Evolutionary conservation across 495 filamentous ascomycete species (phyloP).

Genomic region (Talaromyces thailandensis): DNA sequence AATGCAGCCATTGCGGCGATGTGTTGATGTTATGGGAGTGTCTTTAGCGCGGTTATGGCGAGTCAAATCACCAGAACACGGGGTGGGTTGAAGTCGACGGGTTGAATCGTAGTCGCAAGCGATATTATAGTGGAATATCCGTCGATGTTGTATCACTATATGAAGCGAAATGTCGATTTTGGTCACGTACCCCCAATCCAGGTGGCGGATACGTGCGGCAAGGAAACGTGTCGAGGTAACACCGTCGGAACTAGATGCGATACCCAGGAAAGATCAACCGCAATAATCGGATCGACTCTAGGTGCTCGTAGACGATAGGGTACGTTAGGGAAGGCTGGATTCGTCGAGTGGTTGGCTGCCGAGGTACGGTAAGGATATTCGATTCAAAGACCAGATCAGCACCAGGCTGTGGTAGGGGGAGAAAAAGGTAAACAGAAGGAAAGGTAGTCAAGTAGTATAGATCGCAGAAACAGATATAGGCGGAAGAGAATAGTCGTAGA

Average conservation of each 20-base stretch:
- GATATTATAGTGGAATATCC: not conserved
- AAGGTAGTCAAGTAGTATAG: slow-evolving; percentile 9
- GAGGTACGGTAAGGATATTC: slow-evolving; percentile 9
- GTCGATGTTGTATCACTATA: not conserved
- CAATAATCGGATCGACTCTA: not conserved
- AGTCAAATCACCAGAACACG: not conserved
- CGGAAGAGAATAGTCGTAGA: slow-evolving; percentile 17
- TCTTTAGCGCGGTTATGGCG: not conserved
- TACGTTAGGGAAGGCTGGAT: not conserved
- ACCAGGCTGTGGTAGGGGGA: slow-evolving; percentile 26
- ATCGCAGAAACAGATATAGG: slow-evolving; percentile 6
- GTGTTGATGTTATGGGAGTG: not conserved
- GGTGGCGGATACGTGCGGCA: not conserved
- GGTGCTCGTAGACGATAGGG: not conserved
- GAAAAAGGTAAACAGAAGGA: slow-evolving; percentile 16
- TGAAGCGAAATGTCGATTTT: not conserved
- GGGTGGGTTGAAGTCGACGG: not conserved
- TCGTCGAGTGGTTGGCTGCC: not conserved
- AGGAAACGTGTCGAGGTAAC: not conserved
- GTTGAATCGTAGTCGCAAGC: not conserved
- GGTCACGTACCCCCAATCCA: not conserved
- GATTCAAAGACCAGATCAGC: slow-evolving; percentile 18
- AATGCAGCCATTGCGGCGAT: slow-evolving; percentile 44
- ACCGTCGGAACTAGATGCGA: not conserved
- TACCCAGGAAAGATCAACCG: not conserved